These are phyloP conservation scores for Cinchona pubescens DNA, from an alignment of 257 asterid genomes.

Conservation along the genomic window DNA sequence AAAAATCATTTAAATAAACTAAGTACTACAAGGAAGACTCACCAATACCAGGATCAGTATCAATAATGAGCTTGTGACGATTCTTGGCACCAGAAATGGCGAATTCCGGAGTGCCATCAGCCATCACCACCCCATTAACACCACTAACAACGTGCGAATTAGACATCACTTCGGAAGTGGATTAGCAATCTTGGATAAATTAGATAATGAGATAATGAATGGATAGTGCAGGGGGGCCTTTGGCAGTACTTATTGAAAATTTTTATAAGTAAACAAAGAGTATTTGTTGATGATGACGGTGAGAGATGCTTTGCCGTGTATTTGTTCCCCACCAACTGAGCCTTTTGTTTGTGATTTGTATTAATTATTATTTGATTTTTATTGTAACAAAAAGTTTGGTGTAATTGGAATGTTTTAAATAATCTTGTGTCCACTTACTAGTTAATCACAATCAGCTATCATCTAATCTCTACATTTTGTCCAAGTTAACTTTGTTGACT, in stretches of 20 bases:
- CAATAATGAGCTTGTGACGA: slow-evolving; percentile 34
- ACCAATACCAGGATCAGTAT: slow-evolving; percentile 54
- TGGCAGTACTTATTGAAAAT: background rate
- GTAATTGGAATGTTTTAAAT: no score
- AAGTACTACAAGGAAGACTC: background rate
- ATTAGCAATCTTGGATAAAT: background rate
- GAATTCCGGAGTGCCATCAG: slow-evolving; percentile 12
- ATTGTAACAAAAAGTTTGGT: no score
- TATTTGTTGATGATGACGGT: background rate
- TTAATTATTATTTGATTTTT: no score
- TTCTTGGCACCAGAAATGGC: slow-evolving; percentile 12
- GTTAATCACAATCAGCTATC: no score
- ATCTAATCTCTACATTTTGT: no score
- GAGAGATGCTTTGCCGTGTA: background rate
- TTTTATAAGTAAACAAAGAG: background rate
- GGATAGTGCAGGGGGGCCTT: background rate
- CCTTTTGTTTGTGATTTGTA: no score
- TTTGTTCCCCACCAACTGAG: background rate
- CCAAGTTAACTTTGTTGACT: no score
- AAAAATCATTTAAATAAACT: background rate
- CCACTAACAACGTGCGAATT: background rate
- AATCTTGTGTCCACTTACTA: no score
- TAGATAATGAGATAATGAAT: background rate
- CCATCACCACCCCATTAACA: slow-evolving; percentile 14
- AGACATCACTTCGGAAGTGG: slow-evolving; percentile 18